Percentiles rank a stretch among this genome's conserved stretches.
Conservation (phyloP, 192 early-diverging fungal species). For the Ambispora gerdemannii region DNA sequence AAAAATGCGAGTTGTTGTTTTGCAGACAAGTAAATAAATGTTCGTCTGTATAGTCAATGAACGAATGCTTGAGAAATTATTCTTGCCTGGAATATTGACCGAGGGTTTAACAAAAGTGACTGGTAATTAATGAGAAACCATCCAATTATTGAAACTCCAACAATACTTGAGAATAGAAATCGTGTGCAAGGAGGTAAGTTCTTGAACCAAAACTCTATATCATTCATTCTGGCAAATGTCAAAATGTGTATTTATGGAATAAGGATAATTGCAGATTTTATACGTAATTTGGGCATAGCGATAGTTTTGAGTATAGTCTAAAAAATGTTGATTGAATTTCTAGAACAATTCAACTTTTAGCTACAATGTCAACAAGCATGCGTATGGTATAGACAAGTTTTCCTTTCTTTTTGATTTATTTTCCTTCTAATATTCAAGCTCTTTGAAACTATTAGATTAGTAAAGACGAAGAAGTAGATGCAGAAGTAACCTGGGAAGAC, state of each 20-base stretch:
- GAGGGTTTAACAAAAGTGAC: background rate
- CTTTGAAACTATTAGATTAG: constrained; percentile 32
- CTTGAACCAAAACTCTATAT: constrained; percentile 12
- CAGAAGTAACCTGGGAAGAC: constrained; percentile 95
- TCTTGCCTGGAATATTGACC: background rate
- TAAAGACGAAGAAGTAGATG: constrained; percentile 78
- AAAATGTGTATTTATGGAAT: no score
- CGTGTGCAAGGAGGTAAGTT: constrained; percentile 1
- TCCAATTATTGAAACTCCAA: background rate
- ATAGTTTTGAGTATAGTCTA: no score
- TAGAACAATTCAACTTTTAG: no score
- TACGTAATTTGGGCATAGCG: no score
- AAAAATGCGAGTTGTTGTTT: no score
- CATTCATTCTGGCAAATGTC: background rate
- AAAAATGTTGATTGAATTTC: no score
- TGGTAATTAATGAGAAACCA: background rate
- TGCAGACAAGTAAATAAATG: no score
- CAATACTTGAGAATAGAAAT: constrained; percentile 21
- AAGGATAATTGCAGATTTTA: no score
- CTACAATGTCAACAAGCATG: no score
- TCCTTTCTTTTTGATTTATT: background rate
- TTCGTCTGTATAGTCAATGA: no score
- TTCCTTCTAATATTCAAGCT: background rate
- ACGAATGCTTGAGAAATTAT: no score
- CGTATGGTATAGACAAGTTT: no score